Conservation (phyloP, 257 asterid genomes). For the Ilex aquifolium region DNA sequence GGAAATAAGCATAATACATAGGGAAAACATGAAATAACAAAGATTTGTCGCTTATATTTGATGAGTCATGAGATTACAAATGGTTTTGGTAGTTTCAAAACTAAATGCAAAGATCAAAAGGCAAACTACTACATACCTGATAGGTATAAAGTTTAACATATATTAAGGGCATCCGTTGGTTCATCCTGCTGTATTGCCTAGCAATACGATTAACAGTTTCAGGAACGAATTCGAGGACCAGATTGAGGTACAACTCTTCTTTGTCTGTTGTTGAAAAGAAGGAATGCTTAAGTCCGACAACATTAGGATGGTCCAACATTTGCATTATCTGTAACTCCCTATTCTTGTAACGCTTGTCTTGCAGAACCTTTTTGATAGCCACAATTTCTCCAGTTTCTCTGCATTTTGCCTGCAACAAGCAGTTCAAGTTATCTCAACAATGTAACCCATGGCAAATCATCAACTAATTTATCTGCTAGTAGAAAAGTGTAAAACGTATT, state of each 20-base stretch:
- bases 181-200: conserved; percentile 88
- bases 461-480: neutral
- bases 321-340: conserved; percentile 97
- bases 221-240: conserved; percentile 92
- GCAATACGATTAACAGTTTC: conserved; percentile 92
- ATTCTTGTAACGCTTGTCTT: conserved; percentile 96
- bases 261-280: conserved; percentile 84
- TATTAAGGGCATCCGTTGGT: conserved; percentile 82
- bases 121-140: conserved; percentile 44
- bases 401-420: conserved; percentile 73
- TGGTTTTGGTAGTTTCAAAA: neutral
- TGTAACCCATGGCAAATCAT: conserved; percentile 9
- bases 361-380: conserved; percentile 97
- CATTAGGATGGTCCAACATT: conserved; percentile 96
- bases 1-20: neutral
- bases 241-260: conserved; percentile 91
- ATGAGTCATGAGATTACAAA: neutral
- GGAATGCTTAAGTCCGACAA: conserved; percentile 86
- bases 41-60: neutral
- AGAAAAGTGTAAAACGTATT: conserved; percentile 26
- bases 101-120: neutral
- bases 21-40: neutral
- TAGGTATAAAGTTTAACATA: conserved; percentile 88
- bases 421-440: conserved; percentile 16
- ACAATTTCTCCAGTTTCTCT: conserved; percentile 94